Base-by-base conservation (phyloP, 208 protist genomes). In the Endotrypanum monterogeii region DNA sequence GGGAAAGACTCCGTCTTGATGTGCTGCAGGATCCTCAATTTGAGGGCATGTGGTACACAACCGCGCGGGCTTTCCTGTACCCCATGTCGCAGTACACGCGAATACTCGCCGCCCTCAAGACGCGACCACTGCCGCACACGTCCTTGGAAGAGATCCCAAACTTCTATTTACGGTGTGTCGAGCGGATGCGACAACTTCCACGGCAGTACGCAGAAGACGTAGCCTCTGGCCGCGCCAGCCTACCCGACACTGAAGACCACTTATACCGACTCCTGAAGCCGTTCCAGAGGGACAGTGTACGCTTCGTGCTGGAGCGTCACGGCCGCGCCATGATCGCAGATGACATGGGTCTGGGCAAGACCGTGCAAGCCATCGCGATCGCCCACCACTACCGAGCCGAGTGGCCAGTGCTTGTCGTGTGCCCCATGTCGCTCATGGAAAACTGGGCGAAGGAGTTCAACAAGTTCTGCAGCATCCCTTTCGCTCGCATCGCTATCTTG, bases 291-390 rank as follows among this genome's bases (percentile, higher is more conserved):
- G 73, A 82, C 32, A 93, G 93, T 30, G 90, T 97, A 37, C 85
- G 85, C 23, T 98, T 96, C 74, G 79, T 95, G 30, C 71, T 97
- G 46, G 61, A 68, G 23, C 90, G 85, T 76, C 82, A 89, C 63
- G 96, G 94, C 7, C 92, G 90, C 52, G 94, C 87, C n/a, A 91
- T 98, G 82, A 96, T 98, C 61, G 96, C 92, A 51, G 98, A 99
- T 72, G 98, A 99, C 71, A 99, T 99, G 97, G 98, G 98, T 7
- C 80, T 99, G 25, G 98, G 98, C 39, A 99, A 99, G 78, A 99
- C 98, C 14, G 81, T 99, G 39, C 97, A 99, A 86, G 94, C 97
- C 11, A 97, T 99, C 48, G 94, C 96, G 1, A 78, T 98, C 18
- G 84, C 94, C 0, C 87, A 92, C 57, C 94, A 96, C 77, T 99